Evolutionary conservation across 1,139 yeast species (phyloP), one percentile per base, ranked within the genome.

Genomic region (Debaryomyces singareniensis): DNA sequence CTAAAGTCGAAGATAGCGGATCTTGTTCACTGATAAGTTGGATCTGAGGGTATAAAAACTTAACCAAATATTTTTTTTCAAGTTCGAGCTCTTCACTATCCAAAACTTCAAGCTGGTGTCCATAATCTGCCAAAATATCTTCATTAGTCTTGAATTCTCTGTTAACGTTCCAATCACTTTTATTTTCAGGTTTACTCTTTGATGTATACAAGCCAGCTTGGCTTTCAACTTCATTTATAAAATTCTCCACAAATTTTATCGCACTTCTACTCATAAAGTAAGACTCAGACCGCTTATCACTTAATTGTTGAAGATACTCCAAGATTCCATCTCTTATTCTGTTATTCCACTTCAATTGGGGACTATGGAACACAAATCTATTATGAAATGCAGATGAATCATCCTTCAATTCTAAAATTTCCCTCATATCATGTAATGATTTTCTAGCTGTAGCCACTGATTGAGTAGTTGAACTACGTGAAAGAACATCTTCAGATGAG

Each of bases 331-430:
- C 75, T 31, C 94, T 64, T 9, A 80, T 64, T 5, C 61, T 51
- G 37, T 82, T 80, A 49, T 82, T 79, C 96, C 96, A 87, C 41
- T 77, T 81, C 46, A 87, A 51, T 43, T 78, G 75, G 51, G 87
- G 68, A 41, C 82, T 78, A 45, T 87, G 94, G 20, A 89, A 64
- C 37, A 82, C 77, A 48, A 83, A 89, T 31, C 93, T 62, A 48
- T 91, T 89, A 39, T 78, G 80, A 56, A 78, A 86, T 11, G 45
- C 53, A 25, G 56, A 51, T 3, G 53, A 56, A 3, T 49, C 40
- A 9, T 47, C 44, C 20, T 62, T 48, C 25, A 55, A 40, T 7
- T 51, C 46, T 3, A 61, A 50, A 5, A 56, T 55, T 24, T 48
- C 47, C 30, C 55, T 51, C 44, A 61, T 53, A 4, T 60, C 61